Base-by-base conservation (phyloP, 2,329 filamentous ascomycete species). In the Plectosphaerella plurivora region DNA sequence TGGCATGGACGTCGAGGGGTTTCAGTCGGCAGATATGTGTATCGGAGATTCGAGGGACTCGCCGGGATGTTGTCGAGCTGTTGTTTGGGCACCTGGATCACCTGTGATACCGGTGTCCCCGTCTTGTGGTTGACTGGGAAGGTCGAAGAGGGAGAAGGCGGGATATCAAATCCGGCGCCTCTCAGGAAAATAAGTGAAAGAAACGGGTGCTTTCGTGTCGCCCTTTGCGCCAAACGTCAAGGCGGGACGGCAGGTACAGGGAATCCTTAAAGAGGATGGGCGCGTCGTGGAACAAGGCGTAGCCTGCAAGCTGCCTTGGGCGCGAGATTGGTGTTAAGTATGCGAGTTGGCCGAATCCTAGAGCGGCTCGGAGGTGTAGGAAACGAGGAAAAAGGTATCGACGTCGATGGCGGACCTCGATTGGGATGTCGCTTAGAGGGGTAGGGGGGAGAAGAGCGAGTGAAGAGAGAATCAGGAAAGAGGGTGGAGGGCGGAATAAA, bases 1-100 rank as follows among this genome's bases (percentile, higher is more conserved):
- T 18, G 72, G 62, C 48, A 50, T 41, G 51, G 50, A 9, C 64
- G 63, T 48, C 59, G 58, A 18, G 11, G 41, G n/a, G 41, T 10
- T 18, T 7, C 8, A n/a, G n/a, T 44, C 18, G 10, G 16, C 5
- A 44, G 28, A 20, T 18, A 44, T n/a, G 18, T 18, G 41, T 16
- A 18, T 44, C 41, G 41, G 41, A 20, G 41, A 20, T n/a, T 44
- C 41, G n/a, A 10, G 3, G 16, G 41, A 44, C 22, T 44, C 41
- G 41, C 41, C 18, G n/a, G 41, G n/a, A 7, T 16, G 41, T 20
- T 9, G 37, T 20, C 11, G 16, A 4, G 10, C 5, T 44, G 41
- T 39, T 2, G 37, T 16, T 44, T 5, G 41, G 41, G n/a, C n/a
- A 18, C 41, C n/a, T 44, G 41, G 18, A 44, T 20, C 41, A 44